Base-by-base conservation (phyloP, 2,329 filamentous ascomycete species). In the Cladobotryum mycophilum region DNA sequence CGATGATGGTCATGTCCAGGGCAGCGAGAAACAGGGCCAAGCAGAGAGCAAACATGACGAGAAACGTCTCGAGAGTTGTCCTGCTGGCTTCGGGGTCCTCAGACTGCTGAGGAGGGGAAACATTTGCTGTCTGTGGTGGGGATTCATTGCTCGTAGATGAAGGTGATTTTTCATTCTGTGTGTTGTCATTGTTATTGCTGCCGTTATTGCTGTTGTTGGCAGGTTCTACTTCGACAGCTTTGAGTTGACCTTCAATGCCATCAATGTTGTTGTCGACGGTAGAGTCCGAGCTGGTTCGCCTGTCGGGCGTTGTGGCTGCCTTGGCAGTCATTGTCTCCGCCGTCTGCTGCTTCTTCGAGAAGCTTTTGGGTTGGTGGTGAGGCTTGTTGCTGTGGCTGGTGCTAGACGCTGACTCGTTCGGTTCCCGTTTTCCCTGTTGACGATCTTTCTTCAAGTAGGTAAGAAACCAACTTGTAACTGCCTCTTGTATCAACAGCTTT, bases 1-100 rank as follows among this genome's bases (percentile, higher is more conserved):
- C 77, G 57, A 88, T 73, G 61, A 86, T 84, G 30, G 82, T 85
- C 47, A 75, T 69, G 59, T 81, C 78, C 47, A 81, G 69, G 0
- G 78, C 77, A 2, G 77, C 76, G 34, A 81, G 70, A 62, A 80
- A 79, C 15, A 80, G 66, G 2, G 70, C 64, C 34, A 70, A 60
- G 46, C 69, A 70, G n/a, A 74, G 61, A 11, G 70, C 70, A 3
- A 67, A 59, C 56, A 74, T 67, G 59, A 74, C 60, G 45, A 74
- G 61, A 43, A 63, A 54, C 7, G 67, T 72, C 60, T 74, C 58
- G 12, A 70, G 51, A 38, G 59, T 65, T 7, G 70, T 73, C 45
- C 71, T 64, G 17, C 57, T 51, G 37, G 64, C 64, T 50, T 71
- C 69, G 5, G 67, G 66, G 5, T 65, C 63, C 6, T 53, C 54